Conservation (phyloP, 139 green algal genomes). For the Picochlorum sp. region DNA sequence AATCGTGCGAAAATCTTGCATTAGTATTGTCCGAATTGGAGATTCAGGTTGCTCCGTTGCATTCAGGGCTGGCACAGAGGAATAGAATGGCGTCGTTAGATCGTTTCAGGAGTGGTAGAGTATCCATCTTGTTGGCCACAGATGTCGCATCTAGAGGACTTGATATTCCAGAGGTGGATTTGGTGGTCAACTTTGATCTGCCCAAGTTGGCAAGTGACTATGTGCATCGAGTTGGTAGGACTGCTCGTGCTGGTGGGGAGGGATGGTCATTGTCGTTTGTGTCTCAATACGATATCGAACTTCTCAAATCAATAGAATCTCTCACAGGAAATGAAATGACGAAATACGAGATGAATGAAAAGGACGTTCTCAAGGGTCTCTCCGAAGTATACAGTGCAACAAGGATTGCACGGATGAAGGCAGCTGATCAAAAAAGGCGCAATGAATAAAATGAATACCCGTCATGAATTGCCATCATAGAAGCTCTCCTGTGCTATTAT, state of each 20-base stretch:
- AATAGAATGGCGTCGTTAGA: constrained; percentile 65
- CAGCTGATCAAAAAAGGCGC: background rate
- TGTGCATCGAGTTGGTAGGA: constrained; percentile 83
- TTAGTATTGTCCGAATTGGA: constrained; percentile 71
- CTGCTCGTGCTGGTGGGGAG: constrained; percentile 62
- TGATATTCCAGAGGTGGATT: constrained; percentile 90
- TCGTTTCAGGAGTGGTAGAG: constrained; percentile 54
- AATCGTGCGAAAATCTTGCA: constrained; percentile 39
- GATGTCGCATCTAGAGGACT: constrained; percentile 87
- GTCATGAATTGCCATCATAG: background rate
- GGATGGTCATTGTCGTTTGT: constrained; percentile 86
- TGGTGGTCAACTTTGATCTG: constrained; percentile 93
- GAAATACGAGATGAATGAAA: constrained; percentile 49
- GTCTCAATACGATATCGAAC: constrained; percentile 73
- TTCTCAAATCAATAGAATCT: constrained; percentile 49
- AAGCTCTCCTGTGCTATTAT: background rate
- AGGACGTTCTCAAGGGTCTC: constrained; percentile 72
- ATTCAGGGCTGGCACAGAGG: constrained; percentile 61
- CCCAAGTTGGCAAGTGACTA: constrained; percentile 69
- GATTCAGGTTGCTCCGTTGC: constrained; percentile 48
- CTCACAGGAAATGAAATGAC: constrained; percentile 53
- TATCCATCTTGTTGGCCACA: constrained; percentile 73
- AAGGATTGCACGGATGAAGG: constrained; percentile 35
- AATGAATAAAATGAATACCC: background rate
- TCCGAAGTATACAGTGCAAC: constrained; percentile 58